Evolutionary conservation across 345 rosid genomes (phyloP), one percentile per base, ranked within the genome.

Genomic region (Erodium maritimum): DNA sequence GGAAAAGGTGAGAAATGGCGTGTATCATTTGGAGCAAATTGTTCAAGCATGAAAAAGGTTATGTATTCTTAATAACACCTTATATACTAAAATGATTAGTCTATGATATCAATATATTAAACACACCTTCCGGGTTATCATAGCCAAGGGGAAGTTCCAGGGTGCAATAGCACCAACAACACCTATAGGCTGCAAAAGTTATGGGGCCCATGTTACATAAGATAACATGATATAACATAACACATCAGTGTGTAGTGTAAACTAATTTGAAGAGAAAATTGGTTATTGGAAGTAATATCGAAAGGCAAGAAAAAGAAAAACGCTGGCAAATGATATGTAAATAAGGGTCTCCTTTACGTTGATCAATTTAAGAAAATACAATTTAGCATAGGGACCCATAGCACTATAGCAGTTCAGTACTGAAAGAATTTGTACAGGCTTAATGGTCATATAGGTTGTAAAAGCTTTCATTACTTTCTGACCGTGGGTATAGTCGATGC

Each of bases 91-190:
- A 5, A 57, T 57, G 59, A 51, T 53, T 25, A 14, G 20, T 58
- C 4, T 20, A 12, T 9, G 18, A 63, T 51, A 37, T 58, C 34
- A 54, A 52, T 46, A 56, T 54, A 67, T 23, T 52, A 55, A 42
- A 65, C 80, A 61, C 46, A 93, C 99, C 91, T 93, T 93, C 54
- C 97, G 79, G 33, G 99, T 93, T 66, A 93, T 93, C 99, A 93
- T 93, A 58, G 99, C 99, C 73, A 89, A 77, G 25, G 99, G 99
- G 69, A 89, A 93, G 79, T 93, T 93, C 99, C 99, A 93, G 5
- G 99, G 99, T 18, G 91, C 69, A 62, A 93, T 80, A 54, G 94
- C 88, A 66, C 96, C 99, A 72, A 87, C 94, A 77, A 89, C 94
- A 76, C 99, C 99, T 16, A 93, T 65, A 70, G 99, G 95, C 99